Percentiles rank a stretch among this genome's conserved stretches.
Conservation (phyloP, 345 rosid species). For the Syzygium oleosum region DNA sequence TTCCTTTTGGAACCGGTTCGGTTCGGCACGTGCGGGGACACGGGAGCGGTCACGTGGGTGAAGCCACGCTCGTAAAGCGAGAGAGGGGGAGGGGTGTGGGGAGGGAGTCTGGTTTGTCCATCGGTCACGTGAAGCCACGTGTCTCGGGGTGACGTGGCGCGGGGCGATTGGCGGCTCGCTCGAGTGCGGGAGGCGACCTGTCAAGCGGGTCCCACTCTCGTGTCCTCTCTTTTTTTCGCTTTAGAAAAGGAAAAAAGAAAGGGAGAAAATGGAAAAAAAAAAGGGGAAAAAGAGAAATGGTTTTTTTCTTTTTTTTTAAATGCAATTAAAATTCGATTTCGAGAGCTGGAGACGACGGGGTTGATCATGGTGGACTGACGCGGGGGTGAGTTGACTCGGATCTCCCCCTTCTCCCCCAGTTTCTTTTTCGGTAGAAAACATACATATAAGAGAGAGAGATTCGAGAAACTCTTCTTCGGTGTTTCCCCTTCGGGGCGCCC, state of each 20-base stretch:
- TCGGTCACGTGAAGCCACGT: background rate
- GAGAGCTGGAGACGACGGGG: background rate
- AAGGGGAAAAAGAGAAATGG: background rate
- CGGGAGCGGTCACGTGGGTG: background rate
- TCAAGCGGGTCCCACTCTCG: background rate
- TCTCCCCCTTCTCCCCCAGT: no score
- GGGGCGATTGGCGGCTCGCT: background rate
- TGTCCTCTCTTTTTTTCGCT: background rate
- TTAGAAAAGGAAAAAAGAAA: background rate
- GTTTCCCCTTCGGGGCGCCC: background rate
- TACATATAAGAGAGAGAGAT: no score
- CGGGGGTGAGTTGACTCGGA: background rate
- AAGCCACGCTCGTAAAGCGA: background rate
- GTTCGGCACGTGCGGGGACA: background rate
- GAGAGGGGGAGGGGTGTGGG: no score
- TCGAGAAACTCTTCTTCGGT: no score
- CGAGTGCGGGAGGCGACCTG: background rate
- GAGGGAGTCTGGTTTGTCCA: background rate
- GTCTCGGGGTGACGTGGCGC: background rate
- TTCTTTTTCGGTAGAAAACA: no score
- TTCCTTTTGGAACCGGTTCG: background rate
- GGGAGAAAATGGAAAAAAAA: background rate
- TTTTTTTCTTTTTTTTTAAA: fast-evolving
- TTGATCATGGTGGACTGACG: background rate
- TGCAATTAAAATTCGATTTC: background rate